Evolutionary conservation across 768 basidiomycete genomes (phyloP).

Genomic region (Xerocomellus amylosporus): DNA sequence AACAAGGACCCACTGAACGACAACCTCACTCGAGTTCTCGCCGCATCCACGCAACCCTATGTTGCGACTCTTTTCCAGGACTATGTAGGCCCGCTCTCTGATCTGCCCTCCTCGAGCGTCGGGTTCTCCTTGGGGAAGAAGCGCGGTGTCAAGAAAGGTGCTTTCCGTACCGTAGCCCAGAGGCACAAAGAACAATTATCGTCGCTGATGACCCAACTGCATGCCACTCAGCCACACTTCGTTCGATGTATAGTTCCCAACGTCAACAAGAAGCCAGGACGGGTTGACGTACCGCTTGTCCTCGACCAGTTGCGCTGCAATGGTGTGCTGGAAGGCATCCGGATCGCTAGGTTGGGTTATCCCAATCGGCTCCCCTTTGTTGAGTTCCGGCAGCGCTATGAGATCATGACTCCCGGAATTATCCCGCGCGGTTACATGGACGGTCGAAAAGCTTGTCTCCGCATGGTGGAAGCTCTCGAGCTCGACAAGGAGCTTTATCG

Average conservation of each 20-base stretch:
- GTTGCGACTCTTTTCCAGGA: constrained; percentile 84
- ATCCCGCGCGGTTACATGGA: constrained; percentile 98
- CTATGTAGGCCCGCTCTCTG: constrained; percentile 49
- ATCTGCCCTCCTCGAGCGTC: constrained; percentile 34
- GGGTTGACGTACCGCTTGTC: constrained; percentile 90
- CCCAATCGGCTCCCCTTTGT: constrained; percentile 96
- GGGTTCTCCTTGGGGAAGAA: constrained; percentile 53
- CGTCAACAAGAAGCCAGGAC: constrained; percentile 81
- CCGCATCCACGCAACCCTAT: constrained; percentile 77
- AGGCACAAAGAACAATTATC: constrained; percentile 94
- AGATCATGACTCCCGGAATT: constrained; percentile 90
- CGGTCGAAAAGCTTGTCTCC: constrained; percentile 87
- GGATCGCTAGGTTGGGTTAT: constrained; percentile 95
- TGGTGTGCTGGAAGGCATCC: constrained; percentile 97
- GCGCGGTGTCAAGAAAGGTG: constrained; percentile 86
- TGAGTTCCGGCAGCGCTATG: constrained; percentile 96
- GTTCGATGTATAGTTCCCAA: constrained; percentile 98
- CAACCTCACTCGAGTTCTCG: constrained; percentile 86
- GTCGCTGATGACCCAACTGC: constrained; percentile 86
- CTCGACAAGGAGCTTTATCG: constrained; percentile 82
- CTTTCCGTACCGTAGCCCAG: constrained; percentile 94
- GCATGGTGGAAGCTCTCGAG: constrained; percentile 87
- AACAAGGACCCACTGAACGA: constrained; percentile 99
- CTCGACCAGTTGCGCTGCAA: constrained; percentile 97
- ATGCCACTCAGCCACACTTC: constrained; percentile 96